These are phyloP conservation scores for Botryotinia convoluta DNA, from an alignment of 2,329 filamentous ascomycete species.

Conservation along the genomic window DNA sequence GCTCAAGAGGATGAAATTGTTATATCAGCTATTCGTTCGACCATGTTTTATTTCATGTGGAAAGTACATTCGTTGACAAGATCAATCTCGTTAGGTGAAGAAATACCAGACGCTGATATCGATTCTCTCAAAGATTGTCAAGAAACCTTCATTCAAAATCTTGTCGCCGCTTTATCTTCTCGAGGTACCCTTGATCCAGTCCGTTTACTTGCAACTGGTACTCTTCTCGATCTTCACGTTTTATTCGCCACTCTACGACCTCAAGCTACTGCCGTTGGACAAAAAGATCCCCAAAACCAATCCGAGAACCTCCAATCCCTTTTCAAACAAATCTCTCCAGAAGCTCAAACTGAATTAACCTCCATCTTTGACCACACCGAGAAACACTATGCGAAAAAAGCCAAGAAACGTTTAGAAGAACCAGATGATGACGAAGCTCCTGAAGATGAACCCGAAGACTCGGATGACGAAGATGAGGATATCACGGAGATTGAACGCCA, in stretches of 20 bases:
- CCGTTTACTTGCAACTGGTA: slow-evolving; percentile 70
- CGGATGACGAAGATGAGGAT: slow-evolving; percentile 54
- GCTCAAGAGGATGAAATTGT: slow-evolving; percentile 78
- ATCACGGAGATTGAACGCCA: slow-evolving; percentile 57
- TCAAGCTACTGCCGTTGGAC: slow-evolving; percentile 39
- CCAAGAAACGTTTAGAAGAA: slow-evolving; percentile 59
- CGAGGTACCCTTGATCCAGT: slow-evolving; percentile 72
- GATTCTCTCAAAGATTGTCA: slow-evolving; percentile 57
- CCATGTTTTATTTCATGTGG: slow-evolving; percentile 95
- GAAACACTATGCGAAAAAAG: slow-evolving; percentile 70
- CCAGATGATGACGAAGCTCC: slow-evolving; percentile 72
- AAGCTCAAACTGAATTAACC: slow-evolving; percentile 64
- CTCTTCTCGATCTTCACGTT: slow-evolving; percentile 77
- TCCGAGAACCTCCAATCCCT: slow-evolving; percentile 58
- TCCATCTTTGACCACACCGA: slow-evolving; percentile 77
- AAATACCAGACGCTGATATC: slow-evolving; percentile 57
- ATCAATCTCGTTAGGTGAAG: slow-evolving; percentile 52
- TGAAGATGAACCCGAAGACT: slow-evolving; percentile 62
- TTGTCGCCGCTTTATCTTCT: slow-evolving; percentile 67
- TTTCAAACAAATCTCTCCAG: slow-evolving; percentile 65
- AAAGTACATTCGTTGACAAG: slow-evolving; percentile 64
- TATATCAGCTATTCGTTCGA: slow-evolving; percentile 69
- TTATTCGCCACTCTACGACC: slow-evolving; percentile 72
- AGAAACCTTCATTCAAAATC: slow-evolving; percentile 56
- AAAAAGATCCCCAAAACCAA: slow-evolving; percentile 44